Percentiles rank a stretch among this genome's conserved stretches.
phyloP scores from a whole-genome alignment of 208 protist genomes.

The Lotmaria passim region DNA sequence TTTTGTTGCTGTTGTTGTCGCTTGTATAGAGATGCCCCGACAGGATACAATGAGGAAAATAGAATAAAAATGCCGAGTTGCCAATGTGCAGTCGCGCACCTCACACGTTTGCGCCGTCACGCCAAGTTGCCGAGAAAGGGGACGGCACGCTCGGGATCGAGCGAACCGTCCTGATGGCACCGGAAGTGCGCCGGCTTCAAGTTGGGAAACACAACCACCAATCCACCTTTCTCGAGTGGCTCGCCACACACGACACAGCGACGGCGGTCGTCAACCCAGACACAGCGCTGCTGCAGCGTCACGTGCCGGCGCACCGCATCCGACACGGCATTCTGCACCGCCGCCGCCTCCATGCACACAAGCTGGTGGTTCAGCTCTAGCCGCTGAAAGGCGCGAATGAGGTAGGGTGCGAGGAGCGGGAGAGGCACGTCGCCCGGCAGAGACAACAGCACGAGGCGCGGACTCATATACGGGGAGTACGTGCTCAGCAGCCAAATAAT shows the following conservation, averaged over 20 bases:
- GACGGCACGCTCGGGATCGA: slow-evolving; percentile 66
- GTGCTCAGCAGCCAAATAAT: slow-evolving; percentile 47
- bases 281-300: slow-evolving; percentile 46
- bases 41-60: too few relatives aligned
- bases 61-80: not conserved
- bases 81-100: too few relatives aligned
- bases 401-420: slow-evolving; percentile 40
- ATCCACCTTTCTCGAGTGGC: slow-evolving; percentile 23
- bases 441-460: slow-evolving; percentile 34
- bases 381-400: slow-evolving; percentile 49
- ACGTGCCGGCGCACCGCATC: slow-evolving; percentile 35
- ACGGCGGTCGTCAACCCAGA: slow-evolving; percentile 42
- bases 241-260: slow-evolving; percentile 51
- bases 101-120: not conserved
- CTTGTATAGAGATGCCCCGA: too few relatives aligned
- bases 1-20: too few relatives aligned
- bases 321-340: slow-evolving; percentile 15
- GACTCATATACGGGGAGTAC: slow-evolving; percentile 41
- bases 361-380: slow-evolving; percentile 35
- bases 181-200: slow-evolving; percentile 62
- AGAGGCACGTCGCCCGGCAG: slow-evolving; percentile 49
- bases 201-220: slow-evolving; percentile 64
- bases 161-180: slow-evolving; percentile 38
- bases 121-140: slow-evolving; percentile 19
- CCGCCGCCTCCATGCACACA: slow-evolving; percentile 27